Base-by-base conservation (phyloP, 2,329 filamentous ascomycete genomes). In the Sporothrix protearum region DNA sequence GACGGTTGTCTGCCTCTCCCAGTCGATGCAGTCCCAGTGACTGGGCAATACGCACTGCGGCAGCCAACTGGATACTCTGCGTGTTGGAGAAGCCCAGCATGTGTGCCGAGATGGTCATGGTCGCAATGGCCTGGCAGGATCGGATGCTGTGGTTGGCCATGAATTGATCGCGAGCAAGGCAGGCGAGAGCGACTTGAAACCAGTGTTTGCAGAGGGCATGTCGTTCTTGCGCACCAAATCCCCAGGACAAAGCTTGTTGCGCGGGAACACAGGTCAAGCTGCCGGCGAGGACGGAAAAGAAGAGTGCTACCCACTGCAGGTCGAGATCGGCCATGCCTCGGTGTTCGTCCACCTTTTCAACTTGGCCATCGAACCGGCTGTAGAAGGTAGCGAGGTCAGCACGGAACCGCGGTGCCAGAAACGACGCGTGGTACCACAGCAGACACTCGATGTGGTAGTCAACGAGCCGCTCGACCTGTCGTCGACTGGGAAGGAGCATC, bases 31-130 rank as follows among this genome's bases (percentile, higher is more conserved):
- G 76, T 0, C 82, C 83, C 0, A 86, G 77, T 0, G 81, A 81
- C 75, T 84, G 83, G 2, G 83, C 83, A 57, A 86, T 84, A 8
- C 83, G 79, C 6, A 82, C 77, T 2, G 81, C 83, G 0, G 82
- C 80, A 2, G 81, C 82, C 9, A 85, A 78, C 25, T 83, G 78
- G 1, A 84, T 81, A 3, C 80, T 81, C 72, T 84, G 83, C 55
- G 81, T 82, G 73, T 84, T 84, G 7, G 83, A 83, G 30, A 81
- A 82, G 0, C 84, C 84, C 0, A 85, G 78, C 19, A 84, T 76
- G 75, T 86, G 84, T 9, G 83, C 84, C 9, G 82, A 82, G 2
- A 84, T 82, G n/a, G 84, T 84, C 39, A 84, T 77, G 1, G 81
- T 82, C 10, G 82, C 77, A 51, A 86, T 83, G 3, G 84, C 80